Evolutionary conservation across 2,329 filamentous ascomycete species (phyloP).

Genomic region (Reticulascus tulasneorum): DNA sequence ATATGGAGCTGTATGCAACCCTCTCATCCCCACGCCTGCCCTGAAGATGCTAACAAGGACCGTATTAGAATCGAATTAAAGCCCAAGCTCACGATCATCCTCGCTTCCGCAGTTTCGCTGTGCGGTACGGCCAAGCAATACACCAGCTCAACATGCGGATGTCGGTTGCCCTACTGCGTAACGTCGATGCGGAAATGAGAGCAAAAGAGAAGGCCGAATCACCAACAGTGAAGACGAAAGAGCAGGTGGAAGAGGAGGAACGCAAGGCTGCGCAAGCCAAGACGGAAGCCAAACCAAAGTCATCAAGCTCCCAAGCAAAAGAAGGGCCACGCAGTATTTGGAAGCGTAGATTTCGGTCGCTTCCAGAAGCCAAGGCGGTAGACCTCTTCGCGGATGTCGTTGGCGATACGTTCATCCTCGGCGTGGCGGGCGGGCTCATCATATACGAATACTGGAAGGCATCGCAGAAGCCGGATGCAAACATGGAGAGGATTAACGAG

Average conservation of each 20-base stretch:
- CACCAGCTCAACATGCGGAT: slow-evolving; percentile 66
- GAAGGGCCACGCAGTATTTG: slow-evolving; percentile 45
- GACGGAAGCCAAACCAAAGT: slow-evolving; percentile 20
- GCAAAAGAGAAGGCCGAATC: slow-evolving; percentile 61
- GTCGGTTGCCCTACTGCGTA: slow-evolving; percentile 55
- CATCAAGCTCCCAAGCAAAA: not conserved
- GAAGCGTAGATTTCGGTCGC: slow-evolving; percentile 57
- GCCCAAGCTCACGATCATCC: slow-evolving; percentile 61
- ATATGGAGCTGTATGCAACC: slow-evolving; percentile 60
- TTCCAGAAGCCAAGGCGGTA: slow-evolving; percentile 63
- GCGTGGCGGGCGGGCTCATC: slow-evolving; percentile 53
- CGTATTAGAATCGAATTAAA: slow-evolving; percentile 59
- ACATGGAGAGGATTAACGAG: slow-evolving; percentile 48
- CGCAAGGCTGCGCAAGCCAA: slow-evolving; percentile 33
- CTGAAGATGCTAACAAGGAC: slow-evolving; percentile 6
- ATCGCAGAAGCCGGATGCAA: slow-evolving; percentile 57
- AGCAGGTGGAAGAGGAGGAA: slow-evolving; percentile 54
- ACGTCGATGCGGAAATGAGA: slow-evolving; percentile 51
- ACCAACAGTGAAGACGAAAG: slow-evolving; percentile 62
- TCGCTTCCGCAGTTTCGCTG: slow-evolving; percentile 56
- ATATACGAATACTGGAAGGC: slow-evolving; percentile 59
- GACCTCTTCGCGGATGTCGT: slow-evolving; percentile 64
- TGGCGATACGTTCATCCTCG: slow-evolving; percentile 59
- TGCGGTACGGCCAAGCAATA: slow-evolving; percentile 58
- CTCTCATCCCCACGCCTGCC: not conserved